Base-by-base conservation (phyloP, 768 basidiomycete species). In the Agrocybe pediades region DNA sequence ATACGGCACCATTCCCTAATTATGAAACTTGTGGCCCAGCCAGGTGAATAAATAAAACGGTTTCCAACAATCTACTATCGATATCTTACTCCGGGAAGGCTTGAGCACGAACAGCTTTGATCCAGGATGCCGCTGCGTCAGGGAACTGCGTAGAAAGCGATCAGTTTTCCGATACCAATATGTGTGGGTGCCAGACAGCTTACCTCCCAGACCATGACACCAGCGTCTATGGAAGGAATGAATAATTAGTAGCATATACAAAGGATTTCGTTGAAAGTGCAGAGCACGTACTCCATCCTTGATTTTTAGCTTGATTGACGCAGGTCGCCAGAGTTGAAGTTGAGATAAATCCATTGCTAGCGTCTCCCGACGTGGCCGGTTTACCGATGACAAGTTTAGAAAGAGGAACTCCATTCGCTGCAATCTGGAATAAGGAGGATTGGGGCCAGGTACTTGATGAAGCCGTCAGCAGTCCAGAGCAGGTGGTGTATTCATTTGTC, bases 341-440 rank as follows among this genome's bases (percentile, higher is more conserved):
- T 23, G 68, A 71, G 57, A 92, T 84, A 68, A 81, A 90, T 6
- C 86, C 84, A 54, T 81, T 86, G 52, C 55, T 76, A 1, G 86
- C 85, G 49, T 83, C 82, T 3, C 69, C 60, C 0, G 74, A 54
- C 2, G 63, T 70, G 0, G 81, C 84, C 0, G 87, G 88, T 68
- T 92, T 92, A 2, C 88, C 88, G 56, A 91, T 87, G 55, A 90
- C 83, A 39, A 90, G 73, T 68, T 92, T 90, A 62, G 79, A 66
- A 21, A 83, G 65, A 3, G 75, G 64, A 2, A 90, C 79, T 20
- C 86, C 86, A 48, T 68, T 78, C 1, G 75, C 76, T 33, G 79
- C 78, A 53, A 86, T 83, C 62, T 85, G 77, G 68, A 86, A 82
- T 26, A 78, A 70, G 0, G 87, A 74, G 0, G 85, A 76, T 29